Base-by-base conservation (phyloP, 345 rosid genomes). In the Boechera stricta region DNA sequence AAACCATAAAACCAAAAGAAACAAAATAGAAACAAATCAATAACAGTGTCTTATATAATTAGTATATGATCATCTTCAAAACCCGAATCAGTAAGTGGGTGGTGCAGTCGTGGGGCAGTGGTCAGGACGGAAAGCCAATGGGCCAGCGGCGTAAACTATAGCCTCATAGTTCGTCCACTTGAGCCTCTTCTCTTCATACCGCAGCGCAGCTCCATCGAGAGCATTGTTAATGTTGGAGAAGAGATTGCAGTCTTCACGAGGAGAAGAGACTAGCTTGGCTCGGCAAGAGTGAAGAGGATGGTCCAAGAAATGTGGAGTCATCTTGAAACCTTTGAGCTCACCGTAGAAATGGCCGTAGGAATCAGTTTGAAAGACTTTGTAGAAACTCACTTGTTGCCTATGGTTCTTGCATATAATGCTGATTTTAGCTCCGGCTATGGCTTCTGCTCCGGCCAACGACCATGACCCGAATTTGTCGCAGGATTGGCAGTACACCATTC, bases 241-340 rank as follows among this genome's bases (percentile, higher is more conserved):
- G 36, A 89, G 78, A 74, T 81, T 90, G 86, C 98, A 91, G 41
- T 84, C 76, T 66, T 83, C 80, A 21, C 83, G 82, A 21, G 91
- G 85, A 16, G 97, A 94, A 1, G 92, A 89, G 48, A 94, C 89
- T 4, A 87, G 94, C 79, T 87, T 90, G 71, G 85, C 92, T n/a
- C 54, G 62, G 83, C 98, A 94, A 33, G 94, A 69, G 15, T 89
- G 98, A 47, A 91, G 88, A 39, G 97, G 96, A 76, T 94, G 98
- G 75, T 94, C 94, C 75, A 86, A 82, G 61, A 87, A 33, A 28
- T 69, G 64, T 55, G 82, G 32, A 54, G 67, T 77, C 83, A 85
- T 77, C 79, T 83, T 79, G 72, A 74, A 83, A 12, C 88, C 97
- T 42, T 77, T 83, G 36, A 94, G 97, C 24, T 83, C 81, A 3